Base-by-base conservation (phyloP, 2,329 filamentous ascomycete genomes). In the Myriosclerotinia scirpicola region DNA sequence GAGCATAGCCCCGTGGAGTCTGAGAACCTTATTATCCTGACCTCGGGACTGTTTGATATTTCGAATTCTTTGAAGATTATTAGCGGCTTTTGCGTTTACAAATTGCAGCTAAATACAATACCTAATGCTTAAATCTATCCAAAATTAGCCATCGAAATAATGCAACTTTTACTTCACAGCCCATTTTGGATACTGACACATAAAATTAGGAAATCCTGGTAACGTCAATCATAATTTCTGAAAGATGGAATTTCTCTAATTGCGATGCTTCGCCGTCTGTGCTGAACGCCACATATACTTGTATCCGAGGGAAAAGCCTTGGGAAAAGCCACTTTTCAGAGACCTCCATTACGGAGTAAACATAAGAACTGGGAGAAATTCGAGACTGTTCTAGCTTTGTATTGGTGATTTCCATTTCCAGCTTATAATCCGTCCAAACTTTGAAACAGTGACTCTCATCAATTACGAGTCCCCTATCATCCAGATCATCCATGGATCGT, bases 251-350 rank as follows among this genome's bases (percentile, higher is more conserved):
- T 55, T 55, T 64, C n/a, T 15, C 20, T 55, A 64, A 64, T 64
- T 64, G 30, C 61, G 61, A 64, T 40, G 50, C 22, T 36, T 60
- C 42, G 7, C 26, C 30, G 26, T 64, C 61, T 64, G 60, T 63
- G 48, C 60, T 54, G 60, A 46, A 56, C 42, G 42, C 53, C 53
- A 64, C 53, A 48, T 48, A 34, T 11, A 22, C 15, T 26, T 17
- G 17, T 36, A 50, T 22, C 52, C 53, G 40, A 48, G 42, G 20
- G 26, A 52, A 62, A 55, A 48, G 26, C 42, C 62, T 26, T 26
- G 26, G 26, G 26, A 26, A 26, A 26, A 26, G 26, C 26, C 26
- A 26, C 48, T 61, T 48, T 50, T 50, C 26, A 36, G n/a, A 60
- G 40, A 36, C 55, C n/a, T 15, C n/a, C 60, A 44, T 30, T 26